Conservation (phyloP, 139 green algal genomes). For the Nannochloris sp. region DNA sequence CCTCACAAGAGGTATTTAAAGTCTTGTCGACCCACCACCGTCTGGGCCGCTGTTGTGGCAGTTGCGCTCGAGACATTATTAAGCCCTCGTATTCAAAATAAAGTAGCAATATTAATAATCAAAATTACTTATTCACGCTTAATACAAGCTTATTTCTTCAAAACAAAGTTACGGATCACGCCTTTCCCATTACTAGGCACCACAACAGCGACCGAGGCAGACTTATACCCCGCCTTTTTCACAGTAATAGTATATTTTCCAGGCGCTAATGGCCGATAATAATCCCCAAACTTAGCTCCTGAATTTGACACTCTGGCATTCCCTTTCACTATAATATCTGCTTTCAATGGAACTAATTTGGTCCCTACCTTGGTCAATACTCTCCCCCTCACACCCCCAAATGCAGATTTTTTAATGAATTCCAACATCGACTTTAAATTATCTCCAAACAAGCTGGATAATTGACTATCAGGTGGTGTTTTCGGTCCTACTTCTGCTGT, state of each 20-base stretch:
- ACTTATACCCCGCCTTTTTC: slow-evolving; percentile 20
- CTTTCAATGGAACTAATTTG: not conserved
- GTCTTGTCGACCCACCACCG: too few species aligned
- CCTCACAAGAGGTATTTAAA: too few species aligned
- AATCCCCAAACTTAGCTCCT: slow-evolving; percentile 35
- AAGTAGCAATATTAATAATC: too few species aligned
- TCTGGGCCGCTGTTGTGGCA: too few species aligned
- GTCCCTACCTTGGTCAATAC: not conserved
- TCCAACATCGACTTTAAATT: slow-evolving; percentile 59
- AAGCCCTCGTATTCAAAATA: too few species aligned
- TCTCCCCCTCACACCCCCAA: slow-evolving; percentile 29
- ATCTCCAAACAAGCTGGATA: slow-evolving; percentile 54
- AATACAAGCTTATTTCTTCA: too few species aligned
- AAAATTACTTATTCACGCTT: too few species aligned
- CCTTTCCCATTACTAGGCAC: too few species aligned
- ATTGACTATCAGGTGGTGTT: slow-evolving; percentile 61
- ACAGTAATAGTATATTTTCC: slow-evolving; percentile 49
- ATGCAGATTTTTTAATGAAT: slow-evolving; percentile 36
- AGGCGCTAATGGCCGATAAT: slow-evolving; percentile 48
- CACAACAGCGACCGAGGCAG: too few species aligned
- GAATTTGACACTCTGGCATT: not conserved
- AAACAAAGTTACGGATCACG: too few species aligned
- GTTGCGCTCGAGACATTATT: too few species aligned
- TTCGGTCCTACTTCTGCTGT: slow-evolving; percentile 77
- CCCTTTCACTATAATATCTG: not conserved